Evolutionary conservation across 805 yeast species (phyloP).

Genomic region (Ascoidea asiatica): DNA sequence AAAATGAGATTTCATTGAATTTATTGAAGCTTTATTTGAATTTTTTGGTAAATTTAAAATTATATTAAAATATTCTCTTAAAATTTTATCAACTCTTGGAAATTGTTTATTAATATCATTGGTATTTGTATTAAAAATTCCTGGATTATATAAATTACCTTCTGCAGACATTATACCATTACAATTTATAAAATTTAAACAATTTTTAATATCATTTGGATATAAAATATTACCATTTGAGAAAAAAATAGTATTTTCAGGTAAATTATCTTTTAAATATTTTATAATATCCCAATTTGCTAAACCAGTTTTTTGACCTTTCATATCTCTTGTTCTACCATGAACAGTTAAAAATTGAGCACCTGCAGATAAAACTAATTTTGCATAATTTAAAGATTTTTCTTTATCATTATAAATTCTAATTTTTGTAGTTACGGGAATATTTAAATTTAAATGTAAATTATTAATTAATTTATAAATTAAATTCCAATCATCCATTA

Average conservation of each 20-base stretch:
- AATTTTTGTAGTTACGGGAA: constrained; percentile 94
- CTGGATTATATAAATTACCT: constrained; percentile 89
- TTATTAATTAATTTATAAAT: constrained; percentile 57
- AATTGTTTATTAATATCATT: constrained; percentile 49
- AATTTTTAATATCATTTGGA: constrained; percentile 67
- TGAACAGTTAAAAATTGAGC: constrained; percentile 93
- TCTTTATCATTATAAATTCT: constrained; percentile 68
- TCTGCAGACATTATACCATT: constrained; percentile 98
- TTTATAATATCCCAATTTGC: constrained; percentile 84
- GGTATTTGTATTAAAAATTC: constrained; percentile 49
- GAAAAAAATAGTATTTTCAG: constrained; percentile 72
- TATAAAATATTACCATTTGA: constrained; percentile 93
- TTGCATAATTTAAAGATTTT: constrained; percentile 78
- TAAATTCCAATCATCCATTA: constrained; percentile 95
- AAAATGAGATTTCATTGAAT: constrained; percentile 84
- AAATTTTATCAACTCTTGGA: constrained; percentile 74
- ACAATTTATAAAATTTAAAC: constrained; percentile 48
- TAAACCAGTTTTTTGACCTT: constrained; percentile 90
- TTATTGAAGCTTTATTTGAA: constrained; percentile 58
- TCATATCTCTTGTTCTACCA: constrained; percentile 94
- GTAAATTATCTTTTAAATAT: constrained; percentile 65
- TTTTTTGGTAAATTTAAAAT: constrained; percentile 35
- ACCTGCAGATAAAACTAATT: constrained; percentile 81
- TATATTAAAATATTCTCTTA: constrained; percentile 81
- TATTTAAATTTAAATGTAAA: constrained; percentile 57